phyloP scores from a whole-genome alignment of 768 basidiomycete genomes.

The Lactifluus piperatus region DNA sequence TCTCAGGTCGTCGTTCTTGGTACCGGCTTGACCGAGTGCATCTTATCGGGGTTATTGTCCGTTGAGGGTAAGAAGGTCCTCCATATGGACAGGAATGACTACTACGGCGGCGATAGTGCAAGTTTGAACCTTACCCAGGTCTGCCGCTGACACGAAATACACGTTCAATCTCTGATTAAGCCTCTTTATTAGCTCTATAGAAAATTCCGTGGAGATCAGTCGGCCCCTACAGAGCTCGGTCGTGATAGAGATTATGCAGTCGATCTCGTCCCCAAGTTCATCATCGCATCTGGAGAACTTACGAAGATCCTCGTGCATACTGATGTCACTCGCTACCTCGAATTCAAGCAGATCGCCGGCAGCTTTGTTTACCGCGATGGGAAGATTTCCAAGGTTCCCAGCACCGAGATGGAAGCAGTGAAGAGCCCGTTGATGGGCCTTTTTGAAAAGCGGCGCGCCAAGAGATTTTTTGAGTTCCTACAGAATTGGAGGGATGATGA shows the following conservation, averaged over 20 bases:
- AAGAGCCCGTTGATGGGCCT: constrained; percentile 96
- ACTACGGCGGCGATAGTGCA: constrained; percentile 96
- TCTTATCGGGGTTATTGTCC: constrained; percentile 95
- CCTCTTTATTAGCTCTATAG: constrained; percentile 66
- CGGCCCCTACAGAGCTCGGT: constrained; percentile 77
- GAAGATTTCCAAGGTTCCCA: constrained; percentile 94
- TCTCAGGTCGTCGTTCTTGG: constrained; percentile 82
- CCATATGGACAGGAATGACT: constrained; percentile 98
- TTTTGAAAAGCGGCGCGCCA: constrained; percentile 95
- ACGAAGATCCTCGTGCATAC: constrained; percentile 98
- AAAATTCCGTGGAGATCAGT: constrained; percentile 78
- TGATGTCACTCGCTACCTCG: constrained; percentile 96
- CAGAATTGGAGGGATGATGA: constrained; percentile 95
- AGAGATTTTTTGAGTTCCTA: constrained; percentile 97
- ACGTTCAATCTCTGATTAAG: constrained; percentile 11
- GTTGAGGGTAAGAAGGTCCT: constrained; percentile 99
- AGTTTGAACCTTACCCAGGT: constrained; percentile 97
- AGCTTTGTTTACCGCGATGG: constrained; percentile 97
- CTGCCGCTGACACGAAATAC: constrained; percentile 22
- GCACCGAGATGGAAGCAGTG: constrained; percentile 95
- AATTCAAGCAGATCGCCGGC: constrained; percentile 99
- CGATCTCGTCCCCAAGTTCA: constrained; percentile 98
- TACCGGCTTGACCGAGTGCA: constrained; percentile 97
- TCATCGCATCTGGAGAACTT: constrained; percentile 95
- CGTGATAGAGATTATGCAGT: constrained; percentile 97